phyloP scores from a whole-genome alignment of 2,329 filamentous ascomycete genomes.

The Grosmannia huntii region DNA sequence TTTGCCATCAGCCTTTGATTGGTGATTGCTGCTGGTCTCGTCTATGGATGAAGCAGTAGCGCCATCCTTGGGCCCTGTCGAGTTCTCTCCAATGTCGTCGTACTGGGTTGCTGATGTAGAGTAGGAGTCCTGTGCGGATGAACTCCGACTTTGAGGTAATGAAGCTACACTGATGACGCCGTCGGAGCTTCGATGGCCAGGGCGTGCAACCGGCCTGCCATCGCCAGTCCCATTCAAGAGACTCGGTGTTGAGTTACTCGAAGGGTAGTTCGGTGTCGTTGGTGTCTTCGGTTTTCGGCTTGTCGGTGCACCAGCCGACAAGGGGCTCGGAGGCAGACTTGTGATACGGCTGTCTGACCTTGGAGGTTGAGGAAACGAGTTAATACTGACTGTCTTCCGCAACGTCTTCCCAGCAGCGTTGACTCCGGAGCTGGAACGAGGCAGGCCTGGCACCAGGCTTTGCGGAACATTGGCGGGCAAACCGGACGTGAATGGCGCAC shows the following conservation, averaged over 20 bases:
- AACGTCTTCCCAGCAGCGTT: conserved; percentile 55
- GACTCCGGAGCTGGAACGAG: conserved; percentile 38
- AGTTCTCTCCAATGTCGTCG: conserved; percentile 58
- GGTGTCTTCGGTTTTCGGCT: conserved; percentile 42
- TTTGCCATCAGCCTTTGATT: conserved; percentile 57
- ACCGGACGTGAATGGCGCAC: conserved; percentile 9
- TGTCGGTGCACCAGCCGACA: conserved; percentile 37
- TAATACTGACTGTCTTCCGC: conserved; percentile 84
- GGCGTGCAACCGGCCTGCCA: conserved; percentile 55
- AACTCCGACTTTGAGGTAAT: conserved; percentile 77
- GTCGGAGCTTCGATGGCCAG: conserved; percentile 55
- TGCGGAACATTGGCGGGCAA: conserved; percentile 14
- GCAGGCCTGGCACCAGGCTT: conserved; percentile 28
- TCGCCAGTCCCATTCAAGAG: conserved; percentile 69
- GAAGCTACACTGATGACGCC: conserved; percentile 67
- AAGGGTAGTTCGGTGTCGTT: conserved; percentile 39
- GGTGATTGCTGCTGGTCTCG: conserved; percentile 26
- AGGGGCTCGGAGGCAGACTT: conserved; percentile 50
- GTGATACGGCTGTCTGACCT: conserved; percentile 45
- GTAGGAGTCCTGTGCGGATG: conserved; percentile 85
- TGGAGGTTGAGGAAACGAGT: conserved; percentile 84
- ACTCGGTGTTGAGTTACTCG: conserved; percentile 49
- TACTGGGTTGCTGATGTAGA: conserved; percentile 82
- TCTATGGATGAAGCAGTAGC: conserved; percentile 9
- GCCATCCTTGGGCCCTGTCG: conserved; percentile 19